Base-by-base conservation (phyloP, 768 basidiomycete species). In the Hypholoma fasciculare region DNA sequence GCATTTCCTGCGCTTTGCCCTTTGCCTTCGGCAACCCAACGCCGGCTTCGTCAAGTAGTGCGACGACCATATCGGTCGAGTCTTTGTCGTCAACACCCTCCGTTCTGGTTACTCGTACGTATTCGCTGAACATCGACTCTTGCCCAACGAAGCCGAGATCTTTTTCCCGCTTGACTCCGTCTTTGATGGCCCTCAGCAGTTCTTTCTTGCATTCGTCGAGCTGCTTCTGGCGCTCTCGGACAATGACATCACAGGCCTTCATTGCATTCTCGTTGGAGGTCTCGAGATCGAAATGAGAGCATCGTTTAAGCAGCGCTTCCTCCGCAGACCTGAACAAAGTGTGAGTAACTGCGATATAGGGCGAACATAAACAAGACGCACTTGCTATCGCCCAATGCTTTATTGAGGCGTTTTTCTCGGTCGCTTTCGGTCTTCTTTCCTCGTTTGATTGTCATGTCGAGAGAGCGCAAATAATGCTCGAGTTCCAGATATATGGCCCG, bases 401-500 rank as follows among this genome's bases (percentile, higher is more conserved):
- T 82, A 39, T 88, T 87, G 7, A 98, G 76, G n/a, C 95, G 87
- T 63, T 86, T 88, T 70, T 96, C 94, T 65, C 94, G 83, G 68
- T 96, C 95, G 59, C 90, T 90, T 75, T 90, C 91, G 7, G 78
- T 83, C 64, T 85, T 84, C 71, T 78, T 82, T 39, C 79, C 79
- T 57, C 81, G 75, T 63, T 84, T 85, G 55, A 83, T 82, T 7
- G 88, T 87, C 89, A 96, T 95, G 60, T 97, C 95, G 34, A 96
- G 76, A 17, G 95, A 92, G 40, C 89, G 88, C 34, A 98, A 76
- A 67, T 96, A 91, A 63, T 98, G 96, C 63, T 96, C 94, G 8
- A 98, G 82, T 67, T 98, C 96, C 34, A 96, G 81, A 71, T 98
- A 97, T 61, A 98, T 94, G 0, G 94, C 92, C 7, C 91, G 90